Evolutionary conservation across 805 yeast species (phyloP), one percentile per base, ranked within the genome.

Genomic region (Myxozyma melibiosi): DNA sequence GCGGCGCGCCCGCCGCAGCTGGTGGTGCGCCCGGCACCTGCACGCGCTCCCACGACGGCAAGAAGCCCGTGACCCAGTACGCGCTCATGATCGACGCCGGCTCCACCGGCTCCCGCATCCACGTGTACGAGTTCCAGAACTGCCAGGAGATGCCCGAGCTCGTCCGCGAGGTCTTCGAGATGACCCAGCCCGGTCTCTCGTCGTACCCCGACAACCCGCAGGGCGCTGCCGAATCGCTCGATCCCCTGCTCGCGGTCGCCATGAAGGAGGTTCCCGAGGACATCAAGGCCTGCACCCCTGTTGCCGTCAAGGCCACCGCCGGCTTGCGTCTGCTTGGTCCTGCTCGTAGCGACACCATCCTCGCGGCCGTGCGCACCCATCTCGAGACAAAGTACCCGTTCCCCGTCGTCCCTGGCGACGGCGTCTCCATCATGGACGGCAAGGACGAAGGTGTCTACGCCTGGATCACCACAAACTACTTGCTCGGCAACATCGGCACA

Each of bases 11-110:
- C 27, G 39, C 45, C 25, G 18, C 27, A 14, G 51, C 6, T 18
- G 42, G 34, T 11, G 42, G 33, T 31, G 51, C 51, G 4, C 22
- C 34, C 16, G 54, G 54, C 40, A 59, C 55, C 22, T 74, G 78
- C 63, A 49, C 71, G 22, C 58, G 55, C 41, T 73, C 77, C 11
- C 72, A 53, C 45, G 76, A 74, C 46, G 76, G 76, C 46, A 69
- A 66, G 53, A 65, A 64, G 51, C 78, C 78, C 9, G 68, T 73
- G 16, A 75, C 74, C 34, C 86, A 87, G 68, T 92, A 80, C 66
- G 97, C 91, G 30, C 81, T 94, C 24, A 90, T 94, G 97, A 78
- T 94, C 55, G 99, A 94, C 76, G 99, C 99, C 6, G 99, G 99
- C 7, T 91, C 98, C 1, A 86, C 96, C 14, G 99, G 99, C 31